Evolutionary conservation across 495 filamentous ascomycete species (phyloP), one percentile per base, ranked within the genome.

Genomic region (Penicillium tannophilum): DNA sequence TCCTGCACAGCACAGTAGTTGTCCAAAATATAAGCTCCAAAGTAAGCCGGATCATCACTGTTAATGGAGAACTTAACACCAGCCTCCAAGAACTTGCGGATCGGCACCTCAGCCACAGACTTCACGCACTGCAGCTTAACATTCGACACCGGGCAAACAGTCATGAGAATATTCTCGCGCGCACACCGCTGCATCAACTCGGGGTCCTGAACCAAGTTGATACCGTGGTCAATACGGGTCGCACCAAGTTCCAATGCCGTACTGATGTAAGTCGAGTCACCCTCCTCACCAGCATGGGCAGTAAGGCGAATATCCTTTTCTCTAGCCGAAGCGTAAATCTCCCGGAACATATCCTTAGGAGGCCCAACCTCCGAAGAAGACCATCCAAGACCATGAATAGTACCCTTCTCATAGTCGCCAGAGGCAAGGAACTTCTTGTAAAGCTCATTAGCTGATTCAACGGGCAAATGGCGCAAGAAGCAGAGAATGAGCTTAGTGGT

Each of bases 31-130:
- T 90, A 91, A 0, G 85, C 87, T 6, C 88, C 88, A 77, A 92
- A 92, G 69, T 92, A 93, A 10, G 88, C 89, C 47, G 89, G 89
- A 67, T 92, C 89, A 66, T 93, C 88, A 65, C 86, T 88, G 61
- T 90, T 90, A 55, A 90, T 83, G 10, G 84, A 86, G 60, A 90
- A 89, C 65, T 73, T 80, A 31, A 90, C 84, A 0, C 86, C 87
- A 3, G 74, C 76, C 65, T 88, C 84, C 47, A 92, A 62, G 61
- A 91, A 88, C 47, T 62, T 75, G 24, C 87, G 75, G 35, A 92
- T 79, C 1, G 90, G 89, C 11, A 90, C 71, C 33, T 89, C 75
- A 9, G 69, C 68, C 12, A 92, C 73, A 20, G 72, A 72, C 23
- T 71, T 48, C 3, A 90, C 84, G 59, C 84, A 87, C 35, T 77